A percentile compares a stretch with the other conserved stretches of the same genome.
Evolutionary conservation across 176 grass and related monocot genomes (phyloP).

Genomic region (Areca catechu): DNA sequence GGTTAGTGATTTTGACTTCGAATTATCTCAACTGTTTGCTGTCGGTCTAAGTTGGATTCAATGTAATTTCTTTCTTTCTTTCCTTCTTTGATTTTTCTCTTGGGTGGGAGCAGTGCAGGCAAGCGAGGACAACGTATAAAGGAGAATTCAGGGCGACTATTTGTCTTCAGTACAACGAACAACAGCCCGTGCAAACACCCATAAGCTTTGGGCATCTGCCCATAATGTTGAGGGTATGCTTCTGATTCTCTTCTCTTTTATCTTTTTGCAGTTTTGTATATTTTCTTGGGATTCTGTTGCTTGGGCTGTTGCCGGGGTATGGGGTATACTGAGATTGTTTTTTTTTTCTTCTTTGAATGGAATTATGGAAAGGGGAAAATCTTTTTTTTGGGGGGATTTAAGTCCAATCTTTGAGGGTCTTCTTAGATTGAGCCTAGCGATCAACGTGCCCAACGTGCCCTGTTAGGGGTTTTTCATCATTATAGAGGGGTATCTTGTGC

Average conservation of each 20-base stretch:
- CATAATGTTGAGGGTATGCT: slow-evolving; percentile 84
- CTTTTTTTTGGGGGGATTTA: no score
- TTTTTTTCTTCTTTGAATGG: no score
- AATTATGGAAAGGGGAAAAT: no score
- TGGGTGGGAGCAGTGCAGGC: slow-evolving; percentile 61
- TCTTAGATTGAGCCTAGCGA: no score
- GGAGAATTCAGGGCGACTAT: slow-evolving; percentile 57
- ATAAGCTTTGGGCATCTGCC: slow-evolving; percentile 79
- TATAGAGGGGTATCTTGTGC: no score
- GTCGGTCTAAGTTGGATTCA: slow-evolving; percentile 2
- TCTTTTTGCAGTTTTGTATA: background rate
- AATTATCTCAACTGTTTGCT: slow-evolving; percentile 1
- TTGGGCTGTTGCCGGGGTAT: no score
- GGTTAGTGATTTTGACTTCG: slow-evolving; percentile 26
- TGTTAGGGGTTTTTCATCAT: no score
- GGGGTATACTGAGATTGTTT: no score
- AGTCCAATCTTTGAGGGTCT: no score
- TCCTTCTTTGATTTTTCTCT: background rate
- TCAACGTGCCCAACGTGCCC: no score
- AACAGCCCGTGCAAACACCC: slow-evolving; percentile 28
- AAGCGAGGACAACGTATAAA: slow-evolving; percentile 49
- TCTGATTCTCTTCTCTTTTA: slow-evolving; percentile 8
- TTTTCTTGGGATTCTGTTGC: background rate
- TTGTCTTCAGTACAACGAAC: slow-evolving; percentile 44
- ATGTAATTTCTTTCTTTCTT: no score